Percentiles rank a stretch among this genome's conserved stretches.
These are phyloP conservation scores for Bretschneidera sinensis DNA, from an alignment of 345 rosid species.

Conservation along the genomic window DNA sequence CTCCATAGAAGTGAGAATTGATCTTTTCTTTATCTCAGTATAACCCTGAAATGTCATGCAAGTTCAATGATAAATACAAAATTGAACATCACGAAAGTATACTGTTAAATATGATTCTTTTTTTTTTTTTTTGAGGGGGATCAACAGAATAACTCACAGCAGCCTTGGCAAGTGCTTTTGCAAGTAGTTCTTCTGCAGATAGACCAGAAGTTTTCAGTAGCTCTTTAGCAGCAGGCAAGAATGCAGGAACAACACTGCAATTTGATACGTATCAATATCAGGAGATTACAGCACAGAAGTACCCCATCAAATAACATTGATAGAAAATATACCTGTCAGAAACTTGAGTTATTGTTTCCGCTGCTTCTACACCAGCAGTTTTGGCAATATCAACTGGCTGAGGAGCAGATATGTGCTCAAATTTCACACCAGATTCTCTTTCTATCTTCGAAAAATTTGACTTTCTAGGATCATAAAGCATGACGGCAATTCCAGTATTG, in stretches of 20 bases:
- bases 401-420: conserved; percentile 83
- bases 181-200: conserved; percentile 76
- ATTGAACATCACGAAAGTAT: neutral
- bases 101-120: no score
- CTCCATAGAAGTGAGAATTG: conserved; percentile 85
- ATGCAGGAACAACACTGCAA: conserved; percentile 88
- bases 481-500: conserved; percentile 91
- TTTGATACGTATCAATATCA: conserved; percentile 1
- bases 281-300: neutral
- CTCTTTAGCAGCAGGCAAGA: conserved; percentile 73
- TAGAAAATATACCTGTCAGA: conserved; percentile 67
- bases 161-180: conserved; percentile 95
- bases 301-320: neutral
- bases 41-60: conserved; percentile 54
- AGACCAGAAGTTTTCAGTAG: conserved; percentile 63
- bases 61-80: neutral
- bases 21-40: conserved; percentile 84
- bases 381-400: conserved; percentile 78
- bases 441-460: conserved; percentile 66
- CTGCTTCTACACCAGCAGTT: conserved; percentile 76
- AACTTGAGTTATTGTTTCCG: conserved; percentile 63
- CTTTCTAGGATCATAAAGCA: conserved; percentile 87
- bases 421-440: conserved; percentile 83
- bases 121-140: no score
- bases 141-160: conserved; percentile 43